These are phyloP conservation scores for Trichoderma virens DNA, from an alignment of 495 filamentous ascomycete genomes.

Conservation along the genomic window DNA sequence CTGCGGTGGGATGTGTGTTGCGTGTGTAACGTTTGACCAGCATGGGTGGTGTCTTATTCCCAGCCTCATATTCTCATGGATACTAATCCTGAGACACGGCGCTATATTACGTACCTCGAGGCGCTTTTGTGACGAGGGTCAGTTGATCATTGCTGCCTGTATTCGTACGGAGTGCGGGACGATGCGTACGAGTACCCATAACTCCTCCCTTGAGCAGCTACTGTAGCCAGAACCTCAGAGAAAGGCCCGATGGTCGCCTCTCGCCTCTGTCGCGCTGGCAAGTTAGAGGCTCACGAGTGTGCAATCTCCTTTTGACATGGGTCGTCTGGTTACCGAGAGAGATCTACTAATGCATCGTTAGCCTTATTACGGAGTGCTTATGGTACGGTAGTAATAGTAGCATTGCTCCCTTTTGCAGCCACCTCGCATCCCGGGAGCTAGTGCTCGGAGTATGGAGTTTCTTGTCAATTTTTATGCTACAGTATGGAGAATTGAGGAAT, in stretches of 20 bases:
- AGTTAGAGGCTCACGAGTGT: too few species aligned
- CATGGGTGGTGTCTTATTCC: neutral
- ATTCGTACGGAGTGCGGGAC: too few species aligned
- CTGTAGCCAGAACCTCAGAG: too few species aligned
- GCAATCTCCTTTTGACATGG: neutral
- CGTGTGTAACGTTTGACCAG: slow-evolving; percentile 6
- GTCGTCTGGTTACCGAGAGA: neutral
- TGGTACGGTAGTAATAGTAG: too few species aligned
- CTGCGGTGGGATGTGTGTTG: neutral
- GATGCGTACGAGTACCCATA: too few species aligned
- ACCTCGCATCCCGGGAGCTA: neutral
- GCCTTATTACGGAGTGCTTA: neutral
- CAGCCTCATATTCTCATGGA: neutral
- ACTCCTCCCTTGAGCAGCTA: too few species aligned
- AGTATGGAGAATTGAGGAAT: too few species aligned
- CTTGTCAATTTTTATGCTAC: neutral
- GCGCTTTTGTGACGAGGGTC: too few species aligned
- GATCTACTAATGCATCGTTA: neutral
- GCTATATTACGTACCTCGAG: too few species aligned
- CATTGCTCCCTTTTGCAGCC: too few species aligned
- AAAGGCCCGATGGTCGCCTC: slow-evolving; percentile 31
- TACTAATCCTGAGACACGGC: neutral
- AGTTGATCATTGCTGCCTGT: too few species aligned
- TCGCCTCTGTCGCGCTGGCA: too few species aligned
- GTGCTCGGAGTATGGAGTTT: neutral